Percentiles rank a stretch among this genome's conserved stretches.
Conservation (phyloP, 2,329 filamentous ascomycete species). For the Xylaria sp. region DNA sequence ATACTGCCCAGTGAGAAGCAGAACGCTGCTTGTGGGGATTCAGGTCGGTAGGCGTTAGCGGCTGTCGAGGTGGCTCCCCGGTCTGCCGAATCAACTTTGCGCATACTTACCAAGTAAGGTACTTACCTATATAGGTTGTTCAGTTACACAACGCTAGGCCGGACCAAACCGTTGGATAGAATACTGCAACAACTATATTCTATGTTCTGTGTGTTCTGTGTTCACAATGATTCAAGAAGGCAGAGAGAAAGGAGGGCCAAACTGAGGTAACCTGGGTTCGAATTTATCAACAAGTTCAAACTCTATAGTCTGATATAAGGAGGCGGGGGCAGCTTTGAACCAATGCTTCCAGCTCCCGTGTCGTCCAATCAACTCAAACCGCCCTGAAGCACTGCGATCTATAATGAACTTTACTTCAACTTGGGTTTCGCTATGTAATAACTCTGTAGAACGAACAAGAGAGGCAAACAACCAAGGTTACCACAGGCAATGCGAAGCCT, state of each 20-base stretch:
- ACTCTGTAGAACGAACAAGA: constrained; percentile 13
- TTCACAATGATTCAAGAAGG: background rate
- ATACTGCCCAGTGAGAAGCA: constrained; percentile 9
- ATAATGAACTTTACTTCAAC: constrained; percentile 9
- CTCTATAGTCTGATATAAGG: constrained; percentile 11
- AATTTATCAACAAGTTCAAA: constrained; percentile 20
- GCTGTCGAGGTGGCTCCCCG: background rate
- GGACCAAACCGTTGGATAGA: constrained; percentile 33
- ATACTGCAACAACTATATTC: background rate
- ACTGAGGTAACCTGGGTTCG: background rate
- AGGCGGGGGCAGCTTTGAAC: background rate
- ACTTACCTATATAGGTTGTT: constrained; percentile 2
- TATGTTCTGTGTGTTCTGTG: background rate
- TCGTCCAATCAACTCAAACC: constrained; percentile 9
- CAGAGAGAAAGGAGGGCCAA: background rate
- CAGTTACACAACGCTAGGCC: constrained; percentile 30
- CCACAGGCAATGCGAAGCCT: background rate
- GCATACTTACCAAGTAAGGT: background rate
- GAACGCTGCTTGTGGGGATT: constrained; percentile 15
- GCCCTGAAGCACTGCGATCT: constrained; percentile 19
- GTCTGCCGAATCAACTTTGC: constrained; percentile 8
- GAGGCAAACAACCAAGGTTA: constrained; percentile 3
- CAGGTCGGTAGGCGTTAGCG: background rate
- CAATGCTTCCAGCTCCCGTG: constrained; percentile 5
- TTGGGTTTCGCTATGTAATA: constrained; percentile 3